Percentiles rank a stretch among this genome's conserved stretches.
phyloP scores from a whole-genome alignment of 225 moss, liverwort and hornwort species.

The Sphagnum tenellum region DNA sequence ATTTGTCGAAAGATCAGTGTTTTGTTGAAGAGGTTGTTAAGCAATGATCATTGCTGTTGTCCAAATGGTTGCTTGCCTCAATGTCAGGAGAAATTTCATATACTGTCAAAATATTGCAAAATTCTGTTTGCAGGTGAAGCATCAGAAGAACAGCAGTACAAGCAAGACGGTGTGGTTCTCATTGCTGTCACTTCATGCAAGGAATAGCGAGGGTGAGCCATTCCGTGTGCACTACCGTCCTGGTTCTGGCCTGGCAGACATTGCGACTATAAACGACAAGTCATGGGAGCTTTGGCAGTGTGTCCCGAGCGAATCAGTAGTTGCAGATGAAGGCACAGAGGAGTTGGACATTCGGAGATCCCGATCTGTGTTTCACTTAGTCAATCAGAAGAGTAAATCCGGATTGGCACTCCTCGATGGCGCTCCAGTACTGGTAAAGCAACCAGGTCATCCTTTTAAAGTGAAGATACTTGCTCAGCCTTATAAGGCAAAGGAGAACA shows the following conservation, averaged over 20 bases:
- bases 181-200: constrained; percentile 87
- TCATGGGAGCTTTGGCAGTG: constrained; percentile 91
- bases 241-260: constrained; percentile 70
- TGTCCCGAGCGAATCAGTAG: constrained; percentile 45
- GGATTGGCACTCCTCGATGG: constrained; percentile 75
- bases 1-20: no score
- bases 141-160: constrained; percentile 46
- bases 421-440: constrained; percentile 70
- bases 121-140: constrained; percentile 52
- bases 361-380: constrained; percentile 59
- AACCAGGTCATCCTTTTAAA: constrained; percentile 91
- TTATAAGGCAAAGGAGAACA: constrained; percentile 7
- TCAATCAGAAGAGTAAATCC: constrained; percentile 84
- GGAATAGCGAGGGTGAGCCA: constrained; percentile 48
- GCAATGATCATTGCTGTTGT: no score
- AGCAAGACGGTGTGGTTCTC: constrained; percentile 69
- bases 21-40: no score
- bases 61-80: no score
- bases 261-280: constrained; percentile 46
- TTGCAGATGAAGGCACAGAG: constrained; percentile 41
- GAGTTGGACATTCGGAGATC: constrained; percentile 54
- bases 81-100: no score
- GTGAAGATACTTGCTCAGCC: constrained; percentile 65
- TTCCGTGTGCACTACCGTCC: constrained; percentile 73
- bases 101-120: no score